Conservation (phyloP, 2,329 filamentous ascomycete species). For the Ascocoryne sarcoides region DNA sequence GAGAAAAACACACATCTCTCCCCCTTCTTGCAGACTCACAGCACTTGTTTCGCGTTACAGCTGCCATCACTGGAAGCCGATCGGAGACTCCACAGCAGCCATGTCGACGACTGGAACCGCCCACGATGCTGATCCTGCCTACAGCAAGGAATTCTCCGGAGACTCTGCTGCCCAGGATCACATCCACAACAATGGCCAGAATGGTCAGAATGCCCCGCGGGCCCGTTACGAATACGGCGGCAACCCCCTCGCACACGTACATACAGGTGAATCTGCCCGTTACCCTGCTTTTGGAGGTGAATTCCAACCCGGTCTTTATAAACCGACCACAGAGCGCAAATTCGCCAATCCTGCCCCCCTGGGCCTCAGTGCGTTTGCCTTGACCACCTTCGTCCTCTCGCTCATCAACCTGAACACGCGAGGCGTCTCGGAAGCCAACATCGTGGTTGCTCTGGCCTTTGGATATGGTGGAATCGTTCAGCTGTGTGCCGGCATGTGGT, state of each 20-base stretch:
- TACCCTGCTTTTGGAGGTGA: constrained; percentile 49
- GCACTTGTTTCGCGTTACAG: background rate
- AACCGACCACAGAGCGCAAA: constrained; percentile 40
- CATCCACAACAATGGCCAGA: background rate
- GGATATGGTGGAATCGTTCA: constrained; percentile 62
- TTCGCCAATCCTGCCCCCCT: constrained; percentile 53
- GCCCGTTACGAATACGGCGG: constrained; percentile 1
- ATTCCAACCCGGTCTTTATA: constrained; percentile 51
- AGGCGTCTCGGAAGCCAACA: constrained; percentile 38
- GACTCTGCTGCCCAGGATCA: background rate
- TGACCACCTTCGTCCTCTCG: constrained; percentile 54
- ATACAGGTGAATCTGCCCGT: constrained; percentile 27
- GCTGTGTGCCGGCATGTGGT: constrained; percentile 61
- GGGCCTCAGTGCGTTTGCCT: constrained; percentile 50
- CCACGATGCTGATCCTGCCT: background rate
- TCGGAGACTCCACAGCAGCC: background rate
- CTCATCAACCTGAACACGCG: constrained; percentile 46
- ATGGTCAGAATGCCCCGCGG: background rate
- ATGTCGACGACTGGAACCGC: background rate
- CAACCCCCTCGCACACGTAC: background rate
- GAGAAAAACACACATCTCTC: too few relatives aligned
- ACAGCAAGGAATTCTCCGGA: background rate
- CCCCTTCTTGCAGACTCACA: background rate
- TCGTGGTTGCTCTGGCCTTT: constrained; percentile 47
- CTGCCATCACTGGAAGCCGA: too few relatives aligned